Percentiles rank a stretch among this genome's conserved stretches.
Evolutionary conservation across 1,284 basidiomycete genomes (phyloP).

Genomic region (Malassezia sp.): DNA sequence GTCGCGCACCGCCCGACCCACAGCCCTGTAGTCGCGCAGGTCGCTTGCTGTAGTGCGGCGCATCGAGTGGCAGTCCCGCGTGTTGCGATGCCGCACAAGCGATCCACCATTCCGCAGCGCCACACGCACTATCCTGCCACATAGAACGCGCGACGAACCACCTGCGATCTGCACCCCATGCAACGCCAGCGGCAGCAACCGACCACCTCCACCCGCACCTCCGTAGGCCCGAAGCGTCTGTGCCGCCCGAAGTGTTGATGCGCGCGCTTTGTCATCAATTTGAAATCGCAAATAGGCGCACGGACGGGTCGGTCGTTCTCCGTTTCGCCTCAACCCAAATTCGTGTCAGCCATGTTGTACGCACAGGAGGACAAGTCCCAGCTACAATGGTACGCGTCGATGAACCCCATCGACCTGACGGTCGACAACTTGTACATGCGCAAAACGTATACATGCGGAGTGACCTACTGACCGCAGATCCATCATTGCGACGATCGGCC

Average conservation of each 20-base stretch:
- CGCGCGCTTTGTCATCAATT: neutral
- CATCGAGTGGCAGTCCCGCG: no score
- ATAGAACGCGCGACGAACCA: no score
- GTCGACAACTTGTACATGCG: constrained; percentile 43
- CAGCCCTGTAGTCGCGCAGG: no score
- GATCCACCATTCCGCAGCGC: no score
- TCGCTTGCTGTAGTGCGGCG: no score
- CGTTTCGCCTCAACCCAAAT: neutral
- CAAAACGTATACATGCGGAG: constrained; percentile 33
- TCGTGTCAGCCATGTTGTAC: constrained; percentile 24
- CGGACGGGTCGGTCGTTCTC: neutral
- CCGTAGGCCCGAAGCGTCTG: neutral
- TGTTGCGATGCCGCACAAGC: no score
- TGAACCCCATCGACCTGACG: constrained; percentile 43
- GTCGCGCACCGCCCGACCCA: no score
- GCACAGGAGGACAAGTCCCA: constrained; percentile 36
- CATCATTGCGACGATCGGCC: constrained; percentile 45
- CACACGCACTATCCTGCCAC: no score
- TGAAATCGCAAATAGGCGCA: neutral
- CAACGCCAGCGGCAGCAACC: no score
- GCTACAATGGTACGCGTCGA: constrained; percentile 45
- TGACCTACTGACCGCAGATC: constrained; percentile 19
- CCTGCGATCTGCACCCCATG: no score
- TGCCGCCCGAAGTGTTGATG: no score
- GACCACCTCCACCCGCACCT: neutral